Evolutionary conservation across 441 rosid species (phyloP).

Genomic region (Erodium moschatum): DNA sequence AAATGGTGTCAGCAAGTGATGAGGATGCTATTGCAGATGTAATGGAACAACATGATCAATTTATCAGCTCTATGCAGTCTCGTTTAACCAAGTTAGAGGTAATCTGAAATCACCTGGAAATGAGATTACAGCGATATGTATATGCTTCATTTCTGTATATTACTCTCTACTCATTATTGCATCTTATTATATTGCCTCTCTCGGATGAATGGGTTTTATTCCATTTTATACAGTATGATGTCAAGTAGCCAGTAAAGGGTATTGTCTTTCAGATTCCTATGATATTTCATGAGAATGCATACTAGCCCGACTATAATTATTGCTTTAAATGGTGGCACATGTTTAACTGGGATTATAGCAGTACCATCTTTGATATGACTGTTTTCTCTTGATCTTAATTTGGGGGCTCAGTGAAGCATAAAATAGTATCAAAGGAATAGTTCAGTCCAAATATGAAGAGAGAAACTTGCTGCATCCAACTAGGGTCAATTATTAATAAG

Average conservation of each 20-base stretch:
- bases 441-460: not conserved
- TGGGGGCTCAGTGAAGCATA: not conserved
- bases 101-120: constrained; percentile 19
- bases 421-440: constrained; percentile 4
- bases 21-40: constrained; percentile 64
- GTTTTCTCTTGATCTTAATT: not conserved
- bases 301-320: not conserved
- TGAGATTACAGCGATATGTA: constrained; percentile 11
- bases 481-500: not conserved
- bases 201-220: not conserved
- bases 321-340: not conserved
- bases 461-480: not conserved
- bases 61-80: constrained; percentile 79
- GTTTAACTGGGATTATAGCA: not conserved
- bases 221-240: not conserved
- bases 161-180: not conserved
- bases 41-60: constrained; percentile 72
- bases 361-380: not conserved
- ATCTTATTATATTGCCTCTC: not conserved
- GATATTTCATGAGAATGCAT: not conserved
- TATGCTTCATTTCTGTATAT: not conserved
- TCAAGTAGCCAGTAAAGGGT: not conserved
- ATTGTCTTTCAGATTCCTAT: not conserved
- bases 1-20: constrained; percentile 44
- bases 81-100: constrained; percentile 95